Evolutionary conservation across 73 alveolate species (phyloP).

Genomic region (Symbiodinium natans): DNA sequence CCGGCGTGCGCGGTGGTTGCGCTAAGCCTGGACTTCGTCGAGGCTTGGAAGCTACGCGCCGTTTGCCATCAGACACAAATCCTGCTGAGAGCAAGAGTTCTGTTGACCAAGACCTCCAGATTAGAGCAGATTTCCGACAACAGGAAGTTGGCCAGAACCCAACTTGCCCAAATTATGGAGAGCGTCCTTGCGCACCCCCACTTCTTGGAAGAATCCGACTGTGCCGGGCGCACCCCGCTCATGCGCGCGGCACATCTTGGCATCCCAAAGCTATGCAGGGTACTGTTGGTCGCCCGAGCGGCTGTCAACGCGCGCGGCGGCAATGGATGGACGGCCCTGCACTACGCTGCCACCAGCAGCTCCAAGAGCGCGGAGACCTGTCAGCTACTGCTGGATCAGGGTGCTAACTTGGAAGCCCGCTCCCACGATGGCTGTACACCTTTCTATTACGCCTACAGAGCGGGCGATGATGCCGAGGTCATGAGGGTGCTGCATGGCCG

Average conservation of each 20-base stretch:
- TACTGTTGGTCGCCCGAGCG: constrained; percentile 34
- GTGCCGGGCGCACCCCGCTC: constrained; percentile 56
- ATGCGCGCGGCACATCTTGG: constrained; percentile 85
- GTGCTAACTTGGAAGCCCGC: constrained; percentile 6
- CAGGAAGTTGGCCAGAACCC: not conserved
- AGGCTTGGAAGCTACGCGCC: constrained; percentile 26
- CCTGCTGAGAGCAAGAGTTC: not conserved
- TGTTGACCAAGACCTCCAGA: not conserved
- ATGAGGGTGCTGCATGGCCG: constrained; percentile 63
- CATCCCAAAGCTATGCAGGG: constrained; percentile 6
- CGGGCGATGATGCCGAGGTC: constrained; percentile 29
- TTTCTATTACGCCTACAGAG: constrained; percentile 67
- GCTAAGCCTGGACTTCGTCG: not conserved
- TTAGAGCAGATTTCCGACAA: not conserved
- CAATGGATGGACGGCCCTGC: constrained; percentile 76
- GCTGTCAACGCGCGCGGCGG: constrained; percentile 11
- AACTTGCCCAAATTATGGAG: not conserved
- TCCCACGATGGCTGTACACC: constrained; percentile 70
- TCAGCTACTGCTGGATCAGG: constrained; percentile 19
- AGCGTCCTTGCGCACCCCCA: constrained; percentile 6
- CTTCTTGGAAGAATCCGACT: constrained; percentile 6
- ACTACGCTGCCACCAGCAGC: constrained; percentile 78
- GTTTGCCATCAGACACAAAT: not conserved
- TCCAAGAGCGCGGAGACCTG: constrained; percentile 39
- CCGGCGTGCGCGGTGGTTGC: not conserved